Conservation (phyloP, 176 grass and related monocot species). For the Poa annua region DNA sequence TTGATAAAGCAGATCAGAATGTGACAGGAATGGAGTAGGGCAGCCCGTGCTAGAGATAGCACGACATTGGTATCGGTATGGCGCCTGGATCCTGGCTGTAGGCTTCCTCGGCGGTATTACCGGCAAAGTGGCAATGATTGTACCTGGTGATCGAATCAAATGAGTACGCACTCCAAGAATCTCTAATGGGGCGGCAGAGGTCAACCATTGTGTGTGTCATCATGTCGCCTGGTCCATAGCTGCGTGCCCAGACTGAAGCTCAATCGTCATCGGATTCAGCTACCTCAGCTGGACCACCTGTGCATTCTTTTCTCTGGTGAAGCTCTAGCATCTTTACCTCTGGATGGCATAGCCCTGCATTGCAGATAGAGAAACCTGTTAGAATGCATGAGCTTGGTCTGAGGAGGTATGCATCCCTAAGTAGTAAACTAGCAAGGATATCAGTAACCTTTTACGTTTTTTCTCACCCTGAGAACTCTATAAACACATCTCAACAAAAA, state of each 20-base stretch:
- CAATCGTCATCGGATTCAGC: conserved; percentile 52
- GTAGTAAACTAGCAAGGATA: not conserved
- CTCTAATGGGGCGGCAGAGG: conserved; percentile 23
- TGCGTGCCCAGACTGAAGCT: conserved; percentile 10
- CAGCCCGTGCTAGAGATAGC: not conserved
- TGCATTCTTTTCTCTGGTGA: conserved; percentile 81
- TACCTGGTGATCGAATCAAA: conserved; percentile 32
- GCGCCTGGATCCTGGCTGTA: conserved; percentile 18
- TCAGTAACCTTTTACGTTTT: not conserved
- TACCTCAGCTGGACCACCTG: conserved; percentile 54
- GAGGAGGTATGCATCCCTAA: not conserved
- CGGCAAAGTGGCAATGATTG: conserved; percentile 36
- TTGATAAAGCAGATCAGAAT: not conserved
- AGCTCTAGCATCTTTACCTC: conserved; percentile 95
- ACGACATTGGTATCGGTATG: not conserved
- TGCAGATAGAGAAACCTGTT: conserved; percentile 24
- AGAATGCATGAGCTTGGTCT: conserved; percentile 16
- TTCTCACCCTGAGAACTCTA: not conserved
- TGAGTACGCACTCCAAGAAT: conserved; percentile 32
- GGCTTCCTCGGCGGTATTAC: not conserved
- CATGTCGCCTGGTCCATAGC: conserved; percentile 23
- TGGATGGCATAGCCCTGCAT: conserved; percentile 81
- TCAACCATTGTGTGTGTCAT: conserved; percentile 41
- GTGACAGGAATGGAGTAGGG: conserved; percentile 13
- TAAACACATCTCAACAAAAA: not conserved